Evolutionary conservation across 2,329 filamentous ascomycete genomes (phyloP), one percentile per base, ranked within the genome.

Genomic region (Pyrenochaeta sp.): DNA sequence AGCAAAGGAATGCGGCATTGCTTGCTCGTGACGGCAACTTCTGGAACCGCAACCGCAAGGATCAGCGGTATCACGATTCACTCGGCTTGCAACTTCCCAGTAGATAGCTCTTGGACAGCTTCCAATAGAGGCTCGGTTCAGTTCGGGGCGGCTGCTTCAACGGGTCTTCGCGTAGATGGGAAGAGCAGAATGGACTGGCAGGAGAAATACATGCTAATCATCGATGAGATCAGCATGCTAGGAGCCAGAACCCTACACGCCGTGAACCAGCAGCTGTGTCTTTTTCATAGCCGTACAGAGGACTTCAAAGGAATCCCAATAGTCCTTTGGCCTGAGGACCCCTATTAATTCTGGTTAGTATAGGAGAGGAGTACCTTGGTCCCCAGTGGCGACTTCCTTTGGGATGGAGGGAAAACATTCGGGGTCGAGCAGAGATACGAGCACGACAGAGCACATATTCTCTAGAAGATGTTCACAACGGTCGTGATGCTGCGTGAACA

Each of bases 291-390:
- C 17, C 11, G 31, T 18, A 44, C 27, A 4, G 18, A 36, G 37
- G 47, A 50, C 27, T 44, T 50, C 36, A 20, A 30, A 23, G 30
- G 47, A 11, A 50, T 50, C 39, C 47, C 47, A 2, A 44, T 50
- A 15, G 32, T 50, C 1, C 47, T 50, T 10, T 44, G 35, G 10
- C 30, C 4, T 4, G 39, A 39, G 18, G 47, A 50, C 29, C 15
- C 30, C 15, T 18, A 30, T 30, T 20, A 44, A 43, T 50, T 50
- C 32, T 30, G 47, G 5, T 39, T 30, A 3, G 37, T 50, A 15
- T 20, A 44, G 14, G 32, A 50, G 30, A 23, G 39, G 29, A 35
- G 9, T 5, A 44, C 44, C 18, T 10, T 50, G 2, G 9, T 50
- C 15, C 31, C 39, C 15, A 50, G 47, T 27, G 17, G 23, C 4